Evolutionary conservation across 257 asterid species (phyloP).

Genomic region (Lycium ferocissimum): DNA sequence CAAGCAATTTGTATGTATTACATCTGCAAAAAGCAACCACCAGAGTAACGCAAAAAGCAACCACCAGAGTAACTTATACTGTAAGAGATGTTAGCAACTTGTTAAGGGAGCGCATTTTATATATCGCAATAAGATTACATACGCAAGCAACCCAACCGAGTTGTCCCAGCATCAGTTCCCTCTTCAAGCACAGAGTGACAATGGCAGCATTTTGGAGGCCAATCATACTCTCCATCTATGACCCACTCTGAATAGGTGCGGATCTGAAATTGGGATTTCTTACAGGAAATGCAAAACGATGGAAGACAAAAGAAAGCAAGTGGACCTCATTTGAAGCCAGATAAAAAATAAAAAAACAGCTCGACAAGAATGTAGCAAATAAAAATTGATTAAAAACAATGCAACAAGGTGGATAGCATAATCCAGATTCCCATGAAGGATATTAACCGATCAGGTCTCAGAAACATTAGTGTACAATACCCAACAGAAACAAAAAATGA

Average conservation of each 20-base stretch:
- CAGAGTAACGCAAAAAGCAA: conserved; percentile 36
- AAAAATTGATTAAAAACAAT: background rate
- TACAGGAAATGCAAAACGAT: conserved; percentile 2
- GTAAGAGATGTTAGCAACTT: background rate
- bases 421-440: background rate
- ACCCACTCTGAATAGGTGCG: conserved; percentile 97
- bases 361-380: conserved; percentile 21
- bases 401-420: background rate
- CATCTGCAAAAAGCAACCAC: conserved; percentile 55
- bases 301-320: conserved; percentile 8
- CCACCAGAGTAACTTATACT: conserved; percentile 7
- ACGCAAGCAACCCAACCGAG: conserved; percentile 98
- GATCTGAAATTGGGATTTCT: conserved; percentile 48
- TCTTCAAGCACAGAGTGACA: conserved; percentile 81
- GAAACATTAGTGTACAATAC: background rate
- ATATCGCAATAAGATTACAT: conserved; percentile 40
- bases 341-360: background rate
- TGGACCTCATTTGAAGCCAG: background rate
- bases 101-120: background rate
- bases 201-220: conserved; percentile 95
- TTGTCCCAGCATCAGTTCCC: conserved; percentile 65
- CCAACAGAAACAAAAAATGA: background rate
- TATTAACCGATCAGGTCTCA: background rate
- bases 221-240: conserved; percentile 94
- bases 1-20: conserved; percentile 77